Evolutionary conservation across 2,329 filamentous ascomycete genomes (phyloP).

Genomic region (Emmonsiellopsis sp.): DNA sequence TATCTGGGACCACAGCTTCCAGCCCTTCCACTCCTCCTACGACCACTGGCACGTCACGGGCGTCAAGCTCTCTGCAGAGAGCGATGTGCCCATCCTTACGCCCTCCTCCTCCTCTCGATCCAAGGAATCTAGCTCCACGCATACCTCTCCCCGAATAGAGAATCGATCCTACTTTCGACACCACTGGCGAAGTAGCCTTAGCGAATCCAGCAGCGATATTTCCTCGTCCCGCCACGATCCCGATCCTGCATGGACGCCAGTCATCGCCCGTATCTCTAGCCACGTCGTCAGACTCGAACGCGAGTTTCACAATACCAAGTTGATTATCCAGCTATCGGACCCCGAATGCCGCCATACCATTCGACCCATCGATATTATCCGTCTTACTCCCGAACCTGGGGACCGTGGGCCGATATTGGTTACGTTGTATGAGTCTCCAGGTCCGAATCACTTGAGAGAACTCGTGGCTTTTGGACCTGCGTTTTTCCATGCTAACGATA

Average conservation of each 20-base stretch:
- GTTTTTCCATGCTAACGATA: constrained; percentile 52
- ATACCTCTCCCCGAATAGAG: constrained; percentile 35
- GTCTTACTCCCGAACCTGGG: constrained; percentile 56
- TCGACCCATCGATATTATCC: constrained; percentile 68
- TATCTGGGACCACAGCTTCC: constrained; percentile 59
- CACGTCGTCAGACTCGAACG: constrained; percentile 77
- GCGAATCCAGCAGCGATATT: constrained; percentile 36
- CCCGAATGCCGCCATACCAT: constrained; percentile 66
- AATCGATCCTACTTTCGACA: constrained; percentile 30
- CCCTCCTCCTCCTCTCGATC: constrained; percentile 36
- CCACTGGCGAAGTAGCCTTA: constrained; percentile 44
- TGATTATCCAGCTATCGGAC: constrained; percentile 60
- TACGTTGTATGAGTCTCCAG: constrained; percentile 71
- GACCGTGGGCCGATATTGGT: constrained; percentile 66
- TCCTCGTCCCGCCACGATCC: constrained; percentile 30
- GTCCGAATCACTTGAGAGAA: constrained; percentile 60
- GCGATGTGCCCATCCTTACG: constrained; percentile 19
- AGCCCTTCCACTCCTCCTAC: constrained; percentile 53
- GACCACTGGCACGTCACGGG: constrained; percentile 78
- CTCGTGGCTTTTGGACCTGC: constrained; percentile 70
- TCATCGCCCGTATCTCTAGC: constrained; percentile 73
- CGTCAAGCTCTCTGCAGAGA: constrained; percentile 44
- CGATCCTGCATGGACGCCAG: constrained; percentile 44
- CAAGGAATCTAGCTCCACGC: constrained; percentile 33
- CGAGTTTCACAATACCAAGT: constrained; percentile 73